Conservation (phyloP, 2,329 filamentous ascomycete species). For the Phyllosticta citriasiana region DNA sequence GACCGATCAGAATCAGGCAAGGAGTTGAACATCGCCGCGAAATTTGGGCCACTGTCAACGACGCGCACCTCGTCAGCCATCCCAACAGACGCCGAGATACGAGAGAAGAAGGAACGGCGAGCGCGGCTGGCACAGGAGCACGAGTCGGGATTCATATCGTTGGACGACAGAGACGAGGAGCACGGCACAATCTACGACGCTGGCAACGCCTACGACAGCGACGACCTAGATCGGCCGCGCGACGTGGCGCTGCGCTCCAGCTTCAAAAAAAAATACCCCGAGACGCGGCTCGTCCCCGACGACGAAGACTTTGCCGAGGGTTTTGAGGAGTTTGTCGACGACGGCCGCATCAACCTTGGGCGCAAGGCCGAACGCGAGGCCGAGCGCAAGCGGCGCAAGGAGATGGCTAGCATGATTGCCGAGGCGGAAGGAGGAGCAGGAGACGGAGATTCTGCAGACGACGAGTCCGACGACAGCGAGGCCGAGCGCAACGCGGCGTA, state of each 20-base stretch:
- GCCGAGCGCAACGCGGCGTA: slow-evolving; percentile 64
- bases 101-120: slow-evolving; percentile 80
- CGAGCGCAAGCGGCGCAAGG: slow-evolving; percentile 53
- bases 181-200: slow-evolving; percentile 22
- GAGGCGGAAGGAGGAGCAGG: slow-evolving; percentile 57
- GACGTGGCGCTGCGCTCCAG: slow-evolving; percentile 4
- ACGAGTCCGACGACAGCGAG: slow-evolving; percentile 56
- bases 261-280: slow-evolving; percentile 48
- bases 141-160: slow-evolving; percentile 50
- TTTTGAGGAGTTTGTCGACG: slow-evolving; percentile 84
- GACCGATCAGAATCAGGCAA: slow-evolving; percentile 28
- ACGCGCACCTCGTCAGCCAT: slow-evolving; percentile 41
- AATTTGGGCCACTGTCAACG: slow-evolving; percentile 44
- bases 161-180: slow-evolving; percentile 49
- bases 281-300: slow-evolving; percentile 68
- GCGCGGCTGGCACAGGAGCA: slow-evolving; percentile 68
- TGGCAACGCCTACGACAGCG: slow-evolving; percentile 29
- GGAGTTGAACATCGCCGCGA: slow-evolving; percentile 36
- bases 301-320: slow-evolving; percentile 91
- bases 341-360: slow-evolving; percentile 69
- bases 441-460: slow-evolving; percentile 46
- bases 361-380: slow-evolving; percentile 68
- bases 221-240: slow-evolving; percentile 31
- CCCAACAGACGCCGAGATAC: slow-evolving; percentile 74
- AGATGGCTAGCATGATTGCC: slow-evolving; percentile 76